Conservation (phyloP, 2,329 filamentous ascomycete genomes). For the Colletotrichum gloeosporioides region DNA sequence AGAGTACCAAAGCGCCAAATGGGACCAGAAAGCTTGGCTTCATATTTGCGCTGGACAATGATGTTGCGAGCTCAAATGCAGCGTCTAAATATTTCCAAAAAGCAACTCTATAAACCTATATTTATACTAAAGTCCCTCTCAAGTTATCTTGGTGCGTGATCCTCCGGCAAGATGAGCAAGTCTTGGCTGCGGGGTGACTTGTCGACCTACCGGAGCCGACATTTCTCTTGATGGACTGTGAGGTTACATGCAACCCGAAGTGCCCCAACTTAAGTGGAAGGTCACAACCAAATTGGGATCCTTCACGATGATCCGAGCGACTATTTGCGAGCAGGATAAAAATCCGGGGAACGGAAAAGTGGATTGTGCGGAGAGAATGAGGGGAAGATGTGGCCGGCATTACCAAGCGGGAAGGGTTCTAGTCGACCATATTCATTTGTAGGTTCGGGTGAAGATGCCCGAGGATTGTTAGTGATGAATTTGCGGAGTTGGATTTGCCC, state of each 20-base stretch:
- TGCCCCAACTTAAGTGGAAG: neutral
- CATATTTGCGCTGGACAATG: neutral
- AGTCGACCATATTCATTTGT: neutral
- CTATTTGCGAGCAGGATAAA: neutral
- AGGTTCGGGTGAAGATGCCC: neutral
- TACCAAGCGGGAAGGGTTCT: neutral
- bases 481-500: neutral
- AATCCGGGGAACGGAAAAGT: neutral
- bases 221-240: neutral
- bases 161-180: neutral
- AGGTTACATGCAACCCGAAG: neutral
- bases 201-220: neutral
- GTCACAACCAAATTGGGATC: neutral
- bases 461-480: neutral
- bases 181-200: neutral
- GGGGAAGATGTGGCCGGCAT: neutral
- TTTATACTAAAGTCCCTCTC: neutral
- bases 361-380: neutral
- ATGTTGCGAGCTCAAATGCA: neutral
- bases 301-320: neutral
- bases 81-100: neutral
- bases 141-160: neutral
- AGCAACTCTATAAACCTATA: fast-evolving
- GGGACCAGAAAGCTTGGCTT: neutral
- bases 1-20: neutral